Conservation (phyloP, 495 filamentous ascomycete genomes). For the Hamigera avellanea region DNA sequence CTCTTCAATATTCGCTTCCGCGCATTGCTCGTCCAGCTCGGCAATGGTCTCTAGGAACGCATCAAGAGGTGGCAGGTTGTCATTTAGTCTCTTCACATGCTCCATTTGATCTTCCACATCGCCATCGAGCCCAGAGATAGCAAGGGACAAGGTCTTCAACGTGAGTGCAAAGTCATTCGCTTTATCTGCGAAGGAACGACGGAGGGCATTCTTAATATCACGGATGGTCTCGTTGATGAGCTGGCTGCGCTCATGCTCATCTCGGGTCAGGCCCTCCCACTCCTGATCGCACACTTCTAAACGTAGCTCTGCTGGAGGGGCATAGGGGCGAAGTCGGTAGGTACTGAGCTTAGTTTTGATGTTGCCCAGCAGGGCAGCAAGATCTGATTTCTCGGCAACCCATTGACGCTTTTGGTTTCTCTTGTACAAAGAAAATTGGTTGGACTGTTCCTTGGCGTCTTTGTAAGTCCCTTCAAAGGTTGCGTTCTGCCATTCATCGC, state of each 20-base stretch:
- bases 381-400: conserved; percentile 95
- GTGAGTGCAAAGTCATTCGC: conserved; percentile 95
- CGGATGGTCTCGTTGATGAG: conserved; percentile 95
- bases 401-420: conserved; percentile 77
- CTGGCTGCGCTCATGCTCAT: conserved; percentile 78
- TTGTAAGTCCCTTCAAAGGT: conserved; percentile 84
- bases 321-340: conserved; percentile 81
- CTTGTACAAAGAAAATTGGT: conserved; percentile 77
- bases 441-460: conserved; percentile 81
- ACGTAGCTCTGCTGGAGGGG: conserved; percentile 70
- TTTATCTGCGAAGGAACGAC: conserved; percentile 85
- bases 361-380: conserved; percentile 88
- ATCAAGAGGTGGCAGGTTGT: conserved; percentile 76
- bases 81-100: conserved; percentile 69
- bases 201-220: conserved; percentile 94
- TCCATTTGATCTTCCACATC: conserved; percentile 87
- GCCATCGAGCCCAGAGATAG: conserved; percentile 88
- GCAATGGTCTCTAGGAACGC: conserved; percentile 76
- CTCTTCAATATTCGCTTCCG: conserved; percentile 95
- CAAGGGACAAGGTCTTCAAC: conserved; percentile 82
- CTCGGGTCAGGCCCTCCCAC: conserved; percentile 65
- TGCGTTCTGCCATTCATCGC: conserved; percentile 61
- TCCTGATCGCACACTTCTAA: conserved; percentile 70
- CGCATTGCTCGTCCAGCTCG: conserved; percentile 73
- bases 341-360: conserved; percentile 97